Evolutionary conservation across 306 rosid species (phyloP).

Genomic region (Datisca glomerata): DNA sequence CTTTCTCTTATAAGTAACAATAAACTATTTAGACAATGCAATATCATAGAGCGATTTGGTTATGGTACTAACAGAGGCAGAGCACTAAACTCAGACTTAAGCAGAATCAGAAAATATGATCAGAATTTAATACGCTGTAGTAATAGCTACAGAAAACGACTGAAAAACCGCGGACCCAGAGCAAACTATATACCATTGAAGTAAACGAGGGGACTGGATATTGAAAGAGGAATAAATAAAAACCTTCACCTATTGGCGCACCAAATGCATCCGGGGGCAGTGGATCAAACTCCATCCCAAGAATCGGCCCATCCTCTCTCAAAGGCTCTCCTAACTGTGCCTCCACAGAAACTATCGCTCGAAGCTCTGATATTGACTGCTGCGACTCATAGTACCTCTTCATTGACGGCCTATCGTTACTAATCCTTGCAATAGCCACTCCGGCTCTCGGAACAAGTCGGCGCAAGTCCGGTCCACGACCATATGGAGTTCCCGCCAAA

Average conservation of each 20-base stretch:
- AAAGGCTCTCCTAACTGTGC: slow-evolving; percentile 50
- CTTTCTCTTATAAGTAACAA: no score
- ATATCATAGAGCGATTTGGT: no score
- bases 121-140: no score
- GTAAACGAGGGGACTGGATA: neutral
- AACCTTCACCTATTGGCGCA: slow-evolving; percentile 45
- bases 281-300: slow-evolving; percentile 71
- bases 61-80: no score
- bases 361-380: slow-evolving; percentile 35
- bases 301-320: slow-evolving; percentile 66
- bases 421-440: slow-evolving; percentile 25
- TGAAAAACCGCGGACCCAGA: no score
- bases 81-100: no score
- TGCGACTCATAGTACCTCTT: slow-evolving; percentile 30
- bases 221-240: neutral
- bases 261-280: slow-evolving; percentile 75
- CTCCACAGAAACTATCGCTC: slow-evolving; percentile 58
- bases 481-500: slow-evolving; percentile 19
- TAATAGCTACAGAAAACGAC: no score
- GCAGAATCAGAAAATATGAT: no score
- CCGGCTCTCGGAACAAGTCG: slow-evolving; percentile 18
- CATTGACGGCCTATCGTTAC: slow-evolving; percentile 22
- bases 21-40: no score
- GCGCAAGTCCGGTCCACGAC: slow-evolving; percentile 18
- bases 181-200: no score